A percentile compares a stretch with the other conserved stretches of the same genome.
These are phyloP conservation scores for Trametes coccinea DNA, from an alignment of 768 basidiomycete species.

Conservation along the genomic window DNA sequence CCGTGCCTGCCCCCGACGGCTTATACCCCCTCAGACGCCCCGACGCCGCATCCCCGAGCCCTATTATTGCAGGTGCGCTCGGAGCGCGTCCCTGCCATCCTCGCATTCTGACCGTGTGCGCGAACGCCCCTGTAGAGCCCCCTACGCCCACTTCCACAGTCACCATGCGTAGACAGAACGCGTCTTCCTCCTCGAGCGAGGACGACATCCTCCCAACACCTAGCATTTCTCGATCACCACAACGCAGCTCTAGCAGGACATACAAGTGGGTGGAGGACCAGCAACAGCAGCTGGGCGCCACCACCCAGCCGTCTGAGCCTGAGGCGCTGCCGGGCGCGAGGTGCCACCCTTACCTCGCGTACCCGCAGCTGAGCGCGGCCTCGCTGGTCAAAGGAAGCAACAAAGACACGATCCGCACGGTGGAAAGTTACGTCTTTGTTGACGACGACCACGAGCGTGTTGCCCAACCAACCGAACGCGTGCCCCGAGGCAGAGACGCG, in stretches of 20 bases:
- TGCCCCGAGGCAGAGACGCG: conserved; percentile 25
- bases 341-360: conserved; percentile 44
- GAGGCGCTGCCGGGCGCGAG: conserved; percentile 31
- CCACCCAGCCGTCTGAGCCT: conserved; percentile 24
- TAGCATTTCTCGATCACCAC: conserved; percentile 23
- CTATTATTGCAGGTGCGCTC: conserved; percentile 15
- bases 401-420: conserved; percentile 36
- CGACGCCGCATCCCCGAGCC: conserved; percentile 15
- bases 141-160: conserved; percentile 21
- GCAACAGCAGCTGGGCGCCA: conserved; percentile 30
- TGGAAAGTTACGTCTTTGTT: conserved; percentile 45
- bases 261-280: conserved; percentile 49
- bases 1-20: conserved; percentile 1
- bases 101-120: neutral
- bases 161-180: conserved; percentile 12
- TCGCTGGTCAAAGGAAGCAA: conserved; percentile 28
- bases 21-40: conserved; percentile 16
- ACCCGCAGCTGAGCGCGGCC: conserved; percentile 37
- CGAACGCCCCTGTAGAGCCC: conserved; percentile 10
- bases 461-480: conserved; percentile 24
- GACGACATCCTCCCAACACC: conserved; percentile 20
- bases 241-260: conserved; percentile 41
- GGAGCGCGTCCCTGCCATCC: neutral
- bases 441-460: conserved; percentile 30
- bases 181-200: conserved; percentile 8